Evolutionary conservation across 2,329 filamentous ascomycete genomes (phyloP).

Genomic region (Clonostachys chloroleuca): DNA sequence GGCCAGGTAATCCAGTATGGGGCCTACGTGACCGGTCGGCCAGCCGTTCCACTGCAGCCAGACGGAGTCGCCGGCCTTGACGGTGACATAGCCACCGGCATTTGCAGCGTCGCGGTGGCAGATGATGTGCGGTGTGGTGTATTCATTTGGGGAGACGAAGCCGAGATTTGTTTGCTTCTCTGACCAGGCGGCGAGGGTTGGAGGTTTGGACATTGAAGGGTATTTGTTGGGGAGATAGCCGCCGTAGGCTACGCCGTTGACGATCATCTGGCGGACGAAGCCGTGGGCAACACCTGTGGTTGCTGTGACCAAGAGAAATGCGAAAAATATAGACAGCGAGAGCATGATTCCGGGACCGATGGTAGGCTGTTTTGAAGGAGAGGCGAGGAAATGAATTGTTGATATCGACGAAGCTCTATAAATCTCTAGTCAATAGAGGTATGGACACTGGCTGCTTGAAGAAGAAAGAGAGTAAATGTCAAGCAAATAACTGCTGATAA

Average conservation of each 20-base stretch:
- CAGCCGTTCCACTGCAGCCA: conserved; percentile 30
- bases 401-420: no score
- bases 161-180: conserved; percentile 29
- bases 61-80: conserved; percentile 28
- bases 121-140: conserved; percentile 30
- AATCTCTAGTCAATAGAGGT: no score
- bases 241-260: background rate
- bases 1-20: conserved; percentile 59
- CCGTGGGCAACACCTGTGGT: conserved; percentile 1
- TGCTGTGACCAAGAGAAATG: conserved; percentile 13
- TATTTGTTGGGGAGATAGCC: conserved; percentile 1
- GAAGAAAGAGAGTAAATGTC: no score
- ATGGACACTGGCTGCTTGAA: no score
- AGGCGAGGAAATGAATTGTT: no score
- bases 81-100: conserved; percentile 24
- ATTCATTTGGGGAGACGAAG: conserved; percentile 34
- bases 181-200: background rate
- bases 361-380: no score
- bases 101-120: conserved; percentile 33
- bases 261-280: background rate
- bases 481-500: no score
- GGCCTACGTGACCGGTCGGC: conserved; percentile 35
- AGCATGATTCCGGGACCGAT: no score
- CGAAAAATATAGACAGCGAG: background rate
- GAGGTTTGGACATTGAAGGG: background rate